Conservation (phyloP, 176 grass and related monocot species). For the Poa pratensis region DNA sequence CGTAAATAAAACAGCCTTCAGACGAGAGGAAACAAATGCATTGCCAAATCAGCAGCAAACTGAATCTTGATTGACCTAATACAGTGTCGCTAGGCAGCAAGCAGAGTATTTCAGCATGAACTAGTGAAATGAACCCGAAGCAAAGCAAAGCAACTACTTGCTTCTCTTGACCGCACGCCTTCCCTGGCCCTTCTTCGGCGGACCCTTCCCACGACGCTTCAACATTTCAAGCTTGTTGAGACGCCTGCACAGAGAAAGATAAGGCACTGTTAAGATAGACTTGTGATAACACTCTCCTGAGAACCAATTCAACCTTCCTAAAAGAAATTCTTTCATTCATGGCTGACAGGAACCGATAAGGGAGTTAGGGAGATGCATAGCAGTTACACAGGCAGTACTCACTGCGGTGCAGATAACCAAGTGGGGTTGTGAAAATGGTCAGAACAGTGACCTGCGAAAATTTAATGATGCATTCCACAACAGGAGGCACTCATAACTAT, state of each 20-base stretch:
- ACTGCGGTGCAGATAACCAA: not conserved
- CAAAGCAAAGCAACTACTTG: slow-evolving; percentile 45
- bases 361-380: too few species aligned
- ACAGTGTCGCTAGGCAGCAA: not conserved
- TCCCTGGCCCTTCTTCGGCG: slow-evolving; percentile 96
- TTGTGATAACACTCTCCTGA: not conserved
- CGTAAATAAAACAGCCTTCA: not conserved
- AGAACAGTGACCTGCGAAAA: not conserved
- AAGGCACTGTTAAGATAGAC: not conserved
- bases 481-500: not conserved
- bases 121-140: not conserved
- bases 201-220: slow-evolving; percentile 95
- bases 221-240: slow-evolving; percentile 80
- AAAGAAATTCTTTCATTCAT: not conserved
- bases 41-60: not conserved
- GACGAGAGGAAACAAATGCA: not conserved
- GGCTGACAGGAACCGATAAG: too few species aligned
- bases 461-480: not conserved
- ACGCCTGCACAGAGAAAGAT: slow-evolving; percentile 52
- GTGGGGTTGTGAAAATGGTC: not conserved
- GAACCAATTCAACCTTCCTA: not conserved
- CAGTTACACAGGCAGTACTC: too few species aligned
- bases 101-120: not conserved
- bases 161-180: slow-evolving; percentile 92
- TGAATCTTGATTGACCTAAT: slow-evolving; percentile 11